Base-by-base conservation (phyloP, 2,329 filamentous ascomycete species). In the Claviceps sp. region DNA sequence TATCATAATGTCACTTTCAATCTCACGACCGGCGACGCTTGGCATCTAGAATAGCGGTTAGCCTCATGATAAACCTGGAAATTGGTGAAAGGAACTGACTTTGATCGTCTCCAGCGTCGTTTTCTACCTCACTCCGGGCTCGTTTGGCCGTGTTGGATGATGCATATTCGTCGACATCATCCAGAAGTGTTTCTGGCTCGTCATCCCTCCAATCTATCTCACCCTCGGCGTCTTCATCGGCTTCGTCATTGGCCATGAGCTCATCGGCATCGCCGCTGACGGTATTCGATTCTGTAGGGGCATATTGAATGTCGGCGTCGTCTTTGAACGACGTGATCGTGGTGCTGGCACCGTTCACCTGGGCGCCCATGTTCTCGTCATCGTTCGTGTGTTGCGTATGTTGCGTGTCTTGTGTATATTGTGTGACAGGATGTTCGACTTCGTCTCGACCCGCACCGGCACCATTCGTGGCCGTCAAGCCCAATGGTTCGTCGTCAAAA, bases 271-370 rank as follows among this genome's bases (percentile, higher is more conserved):
- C 37, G 37, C 24, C 26, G 18, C 24, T n/a, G 20, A 54, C 18
- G 5, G 30, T 42, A 5, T 18, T 43, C 11, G 37, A 8, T 30
- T 42, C 50, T 38, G 14, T 48, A 38, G 43, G 38, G 13, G 34
- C 50, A 24, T 37, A 37, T 51, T 24, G 62, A 67, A 63, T 64
- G 56, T 66, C 62, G 54, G 65, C 63, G 52, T 65, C 65, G 59
- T 65, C 66, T 52, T 58, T 48, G 16, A 48, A 8, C 13, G 48
- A 47, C 34, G 44, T 41, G 8, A 48, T 55, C 24, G 30, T 51
- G 9, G 50, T 52, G 20, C 45, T 52, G 7, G 24, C 48, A 42
- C 51, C 51, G 14, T 47, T 34, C 16, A 24, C 44, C 11, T 13
- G 42, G 18, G 37, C 43, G n/a, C 8, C 20, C 8, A 45, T 37